Conservation (phyloP, 2,329 filamentous ascomycete genomes). For the Ascochyta pisi region DNA sequence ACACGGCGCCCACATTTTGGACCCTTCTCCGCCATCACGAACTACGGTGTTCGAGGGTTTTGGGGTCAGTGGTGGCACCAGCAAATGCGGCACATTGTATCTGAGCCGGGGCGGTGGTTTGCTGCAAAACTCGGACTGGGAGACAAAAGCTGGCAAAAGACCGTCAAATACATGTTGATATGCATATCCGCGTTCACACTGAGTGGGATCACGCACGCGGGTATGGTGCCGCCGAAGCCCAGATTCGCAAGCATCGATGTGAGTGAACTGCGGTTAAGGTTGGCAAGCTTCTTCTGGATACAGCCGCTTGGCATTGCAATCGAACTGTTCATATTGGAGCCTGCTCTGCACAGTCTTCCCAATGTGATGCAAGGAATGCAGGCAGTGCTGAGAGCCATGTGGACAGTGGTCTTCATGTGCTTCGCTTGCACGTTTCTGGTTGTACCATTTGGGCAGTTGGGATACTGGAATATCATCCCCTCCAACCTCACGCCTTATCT, state of each 20-base stretch:
- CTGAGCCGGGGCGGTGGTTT: slow-evolving; percentile 13
- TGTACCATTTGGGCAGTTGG: slow-evolving; percentile 9
- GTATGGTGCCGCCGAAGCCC: slow-evolving; percentile 14
- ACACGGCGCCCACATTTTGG: slow-evolving; percentile 17
- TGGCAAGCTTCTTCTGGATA: slow-evolving; percentile 17
- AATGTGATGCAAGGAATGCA: neutral
- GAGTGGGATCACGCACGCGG: slow-evolving; percentile 16
- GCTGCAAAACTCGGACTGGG: slow-evolving; percentile 1
- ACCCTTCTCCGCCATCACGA: slow-evolving; percentile 6
- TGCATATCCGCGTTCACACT: slow-evolving; percentile 12
- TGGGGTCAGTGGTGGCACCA: slow-evolving; percentile 23
- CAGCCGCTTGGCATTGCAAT: slow-evolving; percentile 14
- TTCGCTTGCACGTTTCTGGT: slow-evolving; percentile 5
- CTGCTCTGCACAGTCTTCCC: neutral
- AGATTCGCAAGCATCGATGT: neutral
- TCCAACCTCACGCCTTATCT: neutral
- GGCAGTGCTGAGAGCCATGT: neutral
- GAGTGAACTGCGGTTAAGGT: slow-evolving; percentile 1
- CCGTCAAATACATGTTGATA: slow-evolving; percentile 9
- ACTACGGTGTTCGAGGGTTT: slow-evolving; percentile 9
- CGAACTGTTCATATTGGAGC: slow-evolving; percentile 11
- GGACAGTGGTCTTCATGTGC: slow-evolving; percentile 4
- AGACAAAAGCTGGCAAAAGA: slow-evolving; percentile 3
- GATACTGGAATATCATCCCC: slow-evolving; percentile 12
- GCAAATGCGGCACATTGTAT: slow-evolving; percentile 20